A percentile compares a stretch with the other conserved stretches of the same genome.
phyloP scores from a whole-genome alignment of 345 rosid genomes.

The Rhizophora apiculata region DNA sequence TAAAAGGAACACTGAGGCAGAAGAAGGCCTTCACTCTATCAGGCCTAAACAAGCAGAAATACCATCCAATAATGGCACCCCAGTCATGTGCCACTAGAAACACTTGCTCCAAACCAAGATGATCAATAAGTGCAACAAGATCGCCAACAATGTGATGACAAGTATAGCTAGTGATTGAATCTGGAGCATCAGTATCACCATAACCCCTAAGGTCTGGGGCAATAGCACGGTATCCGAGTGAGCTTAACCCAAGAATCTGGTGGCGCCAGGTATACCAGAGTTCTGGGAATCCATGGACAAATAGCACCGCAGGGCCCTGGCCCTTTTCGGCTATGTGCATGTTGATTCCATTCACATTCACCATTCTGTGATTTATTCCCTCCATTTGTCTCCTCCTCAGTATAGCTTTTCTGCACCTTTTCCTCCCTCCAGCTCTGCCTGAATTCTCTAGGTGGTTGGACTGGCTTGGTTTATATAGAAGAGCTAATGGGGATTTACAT shows the following conservation, averaged over 20 bases:
- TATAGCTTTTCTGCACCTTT: background rate
- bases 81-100: constrained; percentile 74
- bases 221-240: constrained; percentile 56
- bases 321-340: constrained; percentile 82
- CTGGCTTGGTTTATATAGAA: background rate
- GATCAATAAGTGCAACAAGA: constrained; percentile 52
- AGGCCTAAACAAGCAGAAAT: constrained; percentile 63
- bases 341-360: constrained; percentile 59
- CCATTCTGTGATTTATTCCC: constrained; percentile 46
- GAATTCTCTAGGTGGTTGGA: no score
- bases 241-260: constrained; percentile 56
- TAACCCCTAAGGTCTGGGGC: constrained; percentile 86
- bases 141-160: constrained; percentile 61
- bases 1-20: constrained; percentile 61
- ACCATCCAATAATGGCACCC: constrained; percentile 80
- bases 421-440: no score
- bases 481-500: no score
- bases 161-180: constrained; percentile 44
- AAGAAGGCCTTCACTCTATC: constrained; percentile 61
- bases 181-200: constrained; percentile 62
- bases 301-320: constrained; percentile 48
- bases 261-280: constrained; percentile 90
- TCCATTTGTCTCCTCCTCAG: constrained; percentile 32
- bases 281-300: constrained; percentile 86
- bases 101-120: constrained; percentile 51